These are phyloP conservation scores for Pistacia vera DNA, from an alignment of 345 rosid genomes.

Conservation along the genomic window DNA sequence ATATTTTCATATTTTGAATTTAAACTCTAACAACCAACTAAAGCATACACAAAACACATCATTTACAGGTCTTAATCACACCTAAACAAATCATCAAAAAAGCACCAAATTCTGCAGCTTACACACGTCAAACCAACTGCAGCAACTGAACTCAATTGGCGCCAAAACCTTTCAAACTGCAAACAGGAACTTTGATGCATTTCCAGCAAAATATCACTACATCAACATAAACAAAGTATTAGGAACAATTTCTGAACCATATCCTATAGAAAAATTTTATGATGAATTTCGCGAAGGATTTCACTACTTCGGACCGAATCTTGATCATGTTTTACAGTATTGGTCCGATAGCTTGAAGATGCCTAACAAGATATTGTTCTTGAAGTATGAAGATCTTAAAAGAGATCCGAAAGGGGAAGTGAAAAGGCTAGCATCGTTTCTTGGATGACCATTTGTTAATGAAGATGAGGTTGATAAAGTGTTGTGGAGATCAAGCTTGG, in stretches of 20 bases:
- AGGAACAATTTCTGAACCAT: slow-evolving; percentile 8
- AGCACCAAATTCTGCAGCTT: too few species aligned
- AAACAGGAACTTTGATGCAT: too few species aligned
- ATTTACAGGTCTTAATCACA: too few species aligned
- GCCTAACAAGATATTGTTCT: slow-evolving; percentile 32
- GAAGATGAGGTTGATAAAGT: slow-evolving; percentile 37
- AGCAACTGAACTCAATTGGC: too few species aligned
- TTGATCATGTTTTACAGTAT: slow-evolving; percentile 38
- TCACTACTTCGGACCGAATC: slow-evolving; percentile 31
- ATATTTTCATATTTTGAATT: too few species aligned
- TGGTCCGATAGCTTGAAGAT: slow-evolving; percentile 28
- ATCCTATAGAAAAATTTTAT: slow-evolving; percentile 25
- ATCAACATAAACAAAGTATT: neutral
- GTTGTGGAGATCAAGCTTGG: slow-evolving; percentile 36
- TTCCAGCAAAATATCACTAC: too few species aligned
- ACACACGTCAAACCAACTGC: too few species aligned
- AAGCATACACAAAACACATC: too few species aligned
- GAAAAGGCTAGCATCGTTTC: slow-evolving; percentile 30
- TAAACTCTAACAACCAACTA: too few species aligned
- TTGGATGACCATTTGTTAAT: slow-evolving; percentile 12
- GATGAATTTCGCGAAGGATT: slow-evolving; percentile 35
- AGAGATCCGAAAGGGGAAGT: slow-evolving; percentile 25
- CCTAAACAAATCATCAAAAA: too few species aligned
- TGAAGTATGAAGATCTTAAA: slow-evolving; percentile 44
- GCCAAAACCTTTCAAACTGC: too few species aligned